Base-by-base conservation (phyloP, 106 monocot genomes). In the Acanthochlamys bracteata region DNA sequence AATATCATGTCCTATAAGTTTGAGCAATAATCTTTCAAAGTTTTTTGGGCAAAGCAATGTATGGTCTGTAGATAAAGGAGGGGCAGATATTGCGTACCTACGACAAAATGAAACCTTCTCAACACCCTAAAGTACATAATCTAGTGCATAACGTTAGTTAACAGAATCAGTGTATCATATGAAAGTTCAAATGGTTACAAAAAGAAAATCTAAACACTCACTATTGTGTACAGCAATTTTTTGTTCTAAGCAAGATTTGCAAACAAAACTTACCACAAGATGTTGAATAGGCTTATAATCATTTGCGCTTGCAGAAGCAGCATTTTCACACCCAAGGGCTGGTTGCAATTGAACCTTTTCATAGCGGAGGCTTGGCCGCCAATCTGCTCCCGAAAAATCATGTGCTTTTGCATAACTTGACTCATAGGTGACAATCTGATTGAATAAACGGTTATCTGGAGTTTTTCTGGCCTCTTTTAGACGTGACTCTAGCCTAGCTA, bases 311-410 rank as follows among this genome's bases (percentile, higher is more conserved):
- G 52, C 77, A 21, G 88, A 63, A 13, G 77, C 53, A 43, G 84
- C 82, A 64, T 74, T 84, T 55, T 84, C 65, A 71, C 57, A 87
- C 47, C 81, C 79, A 61, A 84, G 26, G 66, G 66, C 60, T 25
- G 84, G 88, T 47, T 59, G 68, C 62, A 59, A 78, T 27, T 16
- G 6, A 53, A 88, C 82, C 70, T 74, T 84, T 60, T 84, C 66
- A 71, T 65, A 88, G 41, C 82, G 79, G 59, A 88, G 24, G 63
- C 60, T 58, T 23, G 84, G 88, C 55, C 56, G 68, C 62, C 60
- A 78, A 27, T 25, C 47, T 16, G 20, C 45, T 65, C 39, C 20
- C 42, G 69, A 25, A 27, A 11, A 33, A 22, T 24, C 26, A 66
- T 15, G 7, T 15, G 63, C 42, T 21, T 42, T 49, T 10, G 22